phyloP scores from a whole-genome alignment of 1,284 basidiomycete genomes.

The Fomitiporia mediterranea region DNA sequence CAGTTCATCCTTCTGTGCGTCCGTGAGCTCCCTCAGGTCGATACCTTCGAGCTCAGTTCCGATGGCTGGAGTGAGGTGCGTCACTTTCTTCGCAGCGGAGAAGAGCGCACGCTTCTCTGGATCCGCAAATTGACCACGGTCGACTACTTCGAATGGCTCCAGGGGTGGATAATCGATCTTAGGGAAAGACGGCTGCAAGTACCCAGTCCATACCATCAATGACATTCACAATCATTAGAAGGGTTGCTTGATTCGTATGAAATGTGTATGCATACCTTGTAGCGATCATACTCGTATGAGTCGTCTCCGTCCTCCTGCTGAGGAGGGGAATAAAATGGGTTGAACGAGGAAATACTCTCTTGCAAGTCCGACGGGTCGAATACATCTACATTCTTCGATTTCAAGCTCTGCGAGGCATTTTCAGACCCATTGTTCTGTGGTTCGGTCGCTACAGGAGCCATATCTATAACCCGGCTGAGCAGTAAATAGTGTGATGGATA shows the following conservation, averaged over 20 bases:
- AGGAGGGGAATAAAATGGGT: constrained; percentile 65
- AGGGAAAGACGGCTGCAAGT: constrained; percentile 57
- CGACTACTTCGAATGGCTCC: constrained; percentile 50
- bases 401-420: background rate
- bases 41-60: constrained; percentile 24
- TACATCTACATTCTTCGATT: constrained; percentile 3
- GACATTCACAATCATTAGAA: background rate
- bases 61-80: constrained; percentile 24
- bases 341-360: constrained; percentile 36
- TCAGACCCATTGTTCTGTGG: background rate
- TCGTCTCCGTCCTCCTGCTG: constrained; percentile 46
- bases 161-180: constrained; percentile 61
- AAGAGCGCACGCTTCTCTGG: constrained; percentile 23
- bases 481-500: background rate
- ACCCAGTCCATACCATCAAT: background rate
- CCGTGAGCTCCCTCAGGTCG: constrained; percentile 23
- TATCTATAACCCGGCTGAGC: background rate
- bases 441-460: constrained; percentile 21
- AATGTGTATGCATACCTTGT: constrained; percentile 43
- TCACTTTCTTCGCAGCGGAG: constrained; percentile 24
- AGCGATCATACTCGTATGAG: constrained; percentile 52
- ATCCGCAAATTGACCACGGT: constrained; percentile 47
- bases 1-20: constrained; percentile 26
- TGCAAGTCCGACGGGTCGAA: constrained; percentile 11
- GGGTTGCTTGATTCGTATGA: background rate